Conservation (phyloP, 2,329 filamentous ascomycete species). For the Trichophaea hybrida region DNA sequence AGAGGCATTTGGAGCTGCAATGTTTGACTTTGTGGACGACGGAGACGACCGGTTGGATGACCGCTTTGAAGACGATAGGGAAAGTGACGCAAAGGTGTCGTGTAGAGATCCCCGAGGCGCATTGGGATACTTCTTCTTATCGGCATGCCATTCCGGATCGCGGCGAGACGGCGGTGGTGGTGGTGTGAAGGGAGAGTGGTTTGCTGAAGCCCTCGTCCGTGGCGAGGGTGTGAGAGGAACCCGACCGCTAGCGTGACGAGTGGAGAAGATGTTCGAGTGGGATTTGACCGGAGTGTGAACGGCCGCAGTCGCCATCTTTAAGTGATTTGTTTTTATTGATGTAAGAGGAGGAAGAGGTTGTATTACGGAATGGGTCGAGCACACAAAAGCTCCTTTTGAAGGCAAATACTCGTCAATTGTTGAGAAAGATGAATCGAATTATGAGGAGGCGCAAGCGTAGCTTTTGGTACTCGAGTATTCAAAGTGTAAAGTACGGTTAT, state of each 20-base stretch:
- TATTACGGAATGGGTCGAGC: background rate
- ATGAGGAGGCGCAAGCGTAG: background rate
- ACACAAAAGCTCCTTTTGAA: background rate
- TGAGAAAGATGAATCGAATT: background rate
- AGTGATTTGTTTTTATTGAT: slow-evolving; percentile 20
- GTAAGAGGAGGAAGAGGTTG: background rate
- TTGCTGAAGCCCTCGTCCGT: slow-evolving; percentile 44
- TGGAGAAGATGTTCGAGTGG: slow-evolving; percentile 81
- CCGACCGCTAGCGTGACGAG: slow-evolving; percentile 83
- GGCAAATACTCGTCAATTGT: background rate
- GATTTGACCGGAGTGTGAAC: slow-evolving; percentile 90
- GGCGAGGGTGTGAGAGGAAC: slow-evolving; percentile 92
- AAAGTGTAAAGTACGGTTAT: background rate
- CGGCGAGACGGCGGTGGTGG: slow-evolving; percentile 32
- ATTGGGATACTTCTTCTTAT: slow-evolving; percentile 9
- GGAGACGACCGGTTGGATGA: slow-evolving; percentile 38
- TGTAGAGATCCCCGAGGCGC: slow-evolving; percentile 17
- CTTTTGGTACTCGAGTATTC: background rate
- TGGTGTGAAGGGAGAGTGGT: slow-evolving; percentile 66
- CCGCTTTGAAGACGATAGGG: background rate
- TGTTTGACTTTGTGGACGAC: slow-evolving; percentile 62
- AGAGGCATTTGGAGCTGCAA: slow-evolving; percentile 54
- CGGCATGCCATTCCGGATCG: slow-evolving; percentile 17
- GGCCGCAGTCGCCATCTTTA: slow-evolving; percentile 64
- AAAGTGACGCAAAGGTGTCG: slow-evolving; percentile 9